Percentiles rank a stretch among this genome's conserved stretches.
phyloP scores from a whole-genome alignment of 345 rosid species.

The Bruguiera parviflora region DNA sequence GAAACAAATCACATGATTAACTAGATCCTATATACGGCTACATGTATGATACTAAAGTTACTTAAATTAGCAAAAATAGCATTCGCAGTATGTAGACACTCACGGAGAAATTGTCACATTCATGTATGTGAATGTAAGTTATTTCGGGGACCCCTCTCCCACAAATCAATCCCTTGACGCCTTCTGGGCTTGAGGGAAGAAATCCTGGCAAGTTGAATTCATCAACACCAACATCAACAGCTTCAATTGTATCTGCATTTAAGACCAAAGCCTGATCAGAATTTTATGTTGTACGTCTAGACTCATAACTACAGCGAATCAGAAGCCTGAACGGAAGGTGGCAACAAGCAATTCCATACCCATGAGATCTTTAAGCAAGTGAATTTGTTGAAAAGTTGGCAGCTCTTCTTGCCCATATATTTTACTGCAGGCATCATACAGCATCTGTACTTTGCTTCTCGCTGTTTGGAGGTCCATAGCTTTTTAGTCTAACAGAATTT shows the following conservation, averaged over 20 bases:
- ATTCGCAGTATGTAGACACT: background rate
- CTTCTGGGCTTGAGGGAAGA: constrained; percentile 17
- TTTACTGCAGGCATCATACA: constrained; percentile 32
- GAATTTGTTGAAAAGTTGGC: constrained; percentile 38
- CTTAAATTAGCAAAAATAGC: no score
- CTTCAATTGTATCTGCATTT: constrained; percentile 33
- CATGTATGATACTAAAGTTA: no score
- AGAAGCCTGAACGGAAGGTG: no score
- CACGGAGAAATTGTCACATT: constrained; percentile 25
- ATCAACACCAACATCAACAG: constrained; percentile 42
- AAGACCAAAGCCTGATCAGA: background rate
- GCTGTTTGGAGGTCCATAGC: background rate
- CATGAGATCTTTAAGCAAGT: constrained; percentile 32
- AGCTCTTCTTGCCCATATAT: constrained; percentile 27
- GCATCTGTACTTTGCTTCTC: constrained; percentile 34
- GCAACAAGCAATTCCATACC: constrained; percentile 16
- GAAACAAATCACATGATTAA: no score
- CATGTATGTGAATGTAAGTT: constrained; percentile 44
- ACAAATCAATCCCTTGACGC: constrained; percentile 17
- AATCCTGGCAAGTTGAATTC: constrained; percentile 22
- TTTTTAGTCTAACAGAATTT: background rate
- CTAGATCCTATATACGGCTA: no score
- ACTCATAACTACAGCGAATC: no score
- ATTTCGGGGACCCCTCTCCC: constrained; percentile 32
- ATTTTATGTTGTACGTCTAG: no score